Evolutionary conservation across 306 rosid genomes (phyloP), one percentile per base, ranked within the genome.

Genomic region (Begonia loranthoides): DNA sequence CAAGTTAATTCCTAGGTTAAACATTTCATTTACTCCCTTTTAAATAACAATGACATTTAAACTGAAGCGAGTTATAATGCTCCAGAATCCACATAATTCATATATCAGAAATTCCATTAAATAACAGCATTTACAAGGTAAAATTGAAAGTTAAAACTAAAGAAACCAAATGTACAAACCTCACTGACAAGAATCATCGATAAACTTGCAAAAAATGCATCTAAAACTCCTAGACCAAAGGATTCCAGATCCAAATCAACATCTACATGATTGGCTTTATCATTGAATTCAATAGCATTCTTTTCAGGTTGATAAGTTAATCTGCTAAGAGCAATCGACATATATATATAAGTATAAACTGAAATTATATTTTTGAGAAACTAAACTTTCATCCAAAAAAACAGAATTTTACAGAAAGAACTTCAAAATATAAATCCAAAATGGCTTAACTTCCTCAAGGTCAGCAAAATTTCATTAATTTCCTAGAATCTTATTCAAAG

Each of bases 101-200:
- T 33, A 33, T 16, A n/a, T 43, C 7, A 24, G 14, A 11, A 57
- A 56, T 45, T 4, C 34, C 22, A 45, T 51, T 6, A 39, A n/a
- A 45, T 56, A 4, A 22, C 28, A 22, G 3, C 28, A 4, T 44
- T 13, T 21, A 7, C 48, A 12, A 15, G 50, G 9, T 16, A n/a
- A 22, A 9, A 21, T 8, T 38, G 33, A 49, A 36, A 17, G 39
- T 13, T 22, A 52, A 46, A 28, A 15, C 0, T 28, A 4, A 1
- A 5, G 65, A 12, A 57, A 59, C 7, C 22, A 43, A 15, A 50
- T 15, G 49, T 57, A 70, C 93, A 45, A 62, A 84, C 97, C 97
- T 89, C 97, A 57, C 95, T 89, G 72, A 84, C 95, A 49, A 88
- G 7, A 41, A 89, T 89, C 95, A 89, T 89, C 4, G 97, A 89